These are phyloP conservation scores for Claviceps pazoutovae DNA, from an alignment of 2,329 filamentous ascomycete species.

Conservation along the genomic window DNA sequence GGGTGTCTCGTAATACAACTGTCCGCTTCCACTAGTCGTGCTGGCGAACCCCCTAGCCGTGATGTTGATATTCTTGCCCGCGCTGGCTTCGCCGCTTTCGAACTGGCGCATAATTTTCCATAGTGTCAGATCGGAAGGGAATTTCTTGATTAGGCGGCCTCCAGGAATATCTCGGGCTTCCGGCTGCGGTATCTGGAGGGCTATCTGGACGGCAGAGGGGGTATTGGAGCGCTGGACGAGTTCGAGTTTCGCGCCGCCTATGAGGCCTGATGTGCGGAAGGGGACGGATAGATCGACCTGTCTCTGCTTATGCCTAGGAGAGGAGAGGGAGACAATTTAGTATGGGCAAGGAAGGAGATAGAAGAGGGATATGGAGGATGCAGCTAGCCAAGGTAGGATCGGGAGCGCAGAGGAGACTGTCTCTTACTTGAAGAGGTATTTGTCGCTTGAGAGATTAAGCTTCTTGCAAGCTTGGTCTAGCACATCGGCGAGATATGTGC, in stretches of 20 bases:
- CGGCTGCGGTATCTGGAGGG: constrained; percentile 67
- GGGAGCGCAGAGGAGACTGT: background rate
- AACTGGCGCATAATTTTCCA: constrained; percentile 88
- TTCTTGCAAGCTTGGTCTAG: constrained; percentile 78
- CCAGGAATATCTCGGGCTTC: constrained; percentile 50
- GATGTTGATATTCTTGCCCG: constrained; percentile 55
- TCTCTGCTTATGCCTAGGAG: constrained; percentile 64
- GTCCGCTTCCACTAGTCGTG: constrained; percentile 47
- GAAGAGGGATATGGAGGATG: background rate
- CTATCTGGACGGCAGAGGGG: constrained; percentile 72
- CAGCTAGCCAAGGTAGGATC: too few species aligned
- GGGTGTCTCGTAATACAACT: constrained; percentile 79
- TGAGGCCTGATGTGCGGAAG: constrained; percentile 69
- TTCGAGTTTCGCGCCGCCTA: constrained; percentile 79
- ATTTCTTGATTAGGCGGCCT: constrained; percentile 65
- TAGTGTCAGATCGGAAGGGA: constrained; percentile 73
- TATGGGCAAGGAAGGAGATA: background rate
- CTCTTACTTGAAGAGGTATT: constrained; percentile 66
- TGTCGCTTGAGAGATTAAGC: constrained; percentile 56
- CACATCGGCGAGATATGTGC: constrained; percentile 71
- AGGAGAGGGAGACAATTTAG: background rate
- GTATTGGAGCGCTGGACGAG: constrained; percentile 79
- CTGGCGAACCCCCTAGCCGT: constrained; percentile 68
- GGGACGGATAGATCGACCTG: constrained; percentile 72
- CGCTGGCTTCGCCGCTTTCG: constrained; percentile 57